These are phyloP conservation scores for Chlorophyllum brunneum DNA, from an alignment of 768 basidiomycete genomes.

Conservation along the genomic window DNA sequence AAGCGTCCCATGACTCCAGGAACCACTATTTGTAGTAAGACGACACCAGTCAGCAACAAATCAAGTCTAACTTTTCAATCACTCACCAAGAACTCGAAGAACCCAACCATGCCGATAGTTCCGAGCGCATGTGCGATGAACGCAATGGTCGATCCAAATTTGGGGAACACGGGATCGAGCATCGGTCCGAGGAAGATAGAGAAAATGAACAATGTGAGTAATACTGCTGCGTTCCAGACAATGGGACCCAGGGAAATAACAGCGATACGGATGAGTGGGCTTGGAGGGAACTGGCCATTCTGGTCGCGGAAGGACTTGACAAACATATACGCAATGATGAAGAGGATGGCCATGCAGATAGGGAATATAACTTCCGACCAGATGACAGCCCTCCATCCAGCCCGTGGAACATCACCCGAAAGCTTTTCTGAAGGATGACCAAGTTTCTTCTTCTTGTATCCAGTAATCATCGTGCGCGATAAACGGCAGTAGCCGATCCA, in stretches of 20 bases:
- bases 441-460: slow-evolving; percentile 98
- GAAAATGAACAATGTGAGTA: slow-evolving; percentile 84
- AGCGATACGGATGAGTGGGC: slow-evolving; percentile 88
- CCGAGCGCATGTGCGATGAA: slow-evolving; percentile 82
- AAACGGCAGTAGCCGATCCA: slow-evolving; percentile 99
- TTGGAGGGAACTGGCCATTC: slow-evolving; percentile 63
- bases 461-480: slow-evolving; percentile 97
- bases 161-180: slow-evolving; percentile 77
- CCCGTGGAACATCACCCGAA: slow-evolving; percentile 91
- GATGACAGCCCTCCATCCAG: slow-evolving; percentile 86
- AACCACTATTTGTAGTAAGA: slow-evolving; percentile 64
- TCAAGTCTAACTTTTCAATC: not conserved
- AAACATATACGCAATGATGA: slow-evolving; percentile 89
- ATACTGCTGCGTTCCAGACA: slow-evolving; percentile 89
- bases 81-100: slow-evolving; percentile 94
- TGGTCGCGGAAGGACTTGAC: slow-evolving; percentile 79
- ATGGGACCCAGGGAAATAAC: slow-evolving; percentile 93
- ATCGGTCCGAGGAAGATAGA: slow-evolving; percentile 93
- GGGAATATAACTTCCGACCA: slow-evolving; percentile 88
- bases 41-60: slow-evolving; percentile 15
- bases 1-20: slow-evolving; percentile 87
- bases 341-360: slow-evolving; percentile 77
- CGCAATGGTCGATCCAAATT: slow-evolving; percentile 91
- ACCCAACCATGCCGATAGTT: slow-evolving; percentile 82
- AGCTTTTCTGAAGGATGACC: slow-evolving; percentile 97